Percentiles rank a stretch among this genome's conserved stretches.
Conservation (phyloP, 768 basidiomycete genomes). For the Pseudohyphozyma bogoriensis region DNA sequence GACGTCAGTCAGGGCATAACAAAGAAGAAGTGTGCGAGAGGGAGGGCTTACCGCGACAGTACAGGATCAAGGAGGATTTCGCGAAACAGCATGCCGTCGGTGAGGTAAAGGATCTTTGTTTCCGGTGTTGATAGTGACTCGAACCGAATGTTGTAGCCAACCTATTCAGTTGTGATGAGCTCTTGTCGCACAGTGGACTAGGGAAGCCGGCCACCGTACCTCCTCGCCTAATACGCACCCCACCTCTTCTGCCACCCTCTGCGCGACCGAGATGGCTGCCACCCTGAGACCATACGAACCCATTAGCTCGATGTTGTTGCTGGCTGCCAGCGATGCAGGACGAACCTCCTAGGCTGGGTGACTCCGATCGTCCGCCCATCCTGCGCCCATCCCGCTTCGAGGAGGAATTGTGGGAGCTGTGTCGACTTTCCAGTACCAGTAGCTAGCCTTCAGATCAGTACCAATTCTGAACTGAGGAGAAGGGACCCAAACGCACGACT, state of each 20-base stretch:
- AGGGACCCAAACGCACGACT: too few species aligned
- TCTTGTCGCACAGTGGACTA: too few species aligned
- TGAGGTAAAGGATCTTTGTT: constrained; percentile 89
- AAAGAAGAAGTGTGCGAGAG: not conserved
- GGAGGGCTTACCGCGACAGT: constrained; percentile 56
- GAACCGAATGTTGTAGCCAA: constrained; percentile 94
- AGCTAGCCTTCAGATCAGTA: too few species aligned
- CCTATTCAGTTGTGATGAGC: too few species aligned
- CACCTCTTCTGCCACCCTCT: constrained; percentile 82
- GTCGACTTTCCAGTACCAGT: constrained; percentile 98
- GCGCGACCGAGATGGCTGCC: constrained; percentile 88
- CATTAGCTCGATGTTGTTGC: constrained; percentile 59
- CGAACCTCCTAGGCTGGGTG: constrained; percentile 71
- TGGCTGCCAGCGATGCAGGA: constrained; percentile 40
- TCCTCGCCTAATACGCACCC: constrained; percentile 81
- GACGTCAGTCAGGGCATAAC: not conserved
- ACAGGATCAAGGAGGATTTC: constrained; percentile 76
- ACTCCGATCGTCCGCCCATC: constrained; percentile 79
- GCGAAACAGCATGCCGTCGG: constrained; percentile 89
- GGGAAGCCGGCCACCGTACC: too few species aligned
- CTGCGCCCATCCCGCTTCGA: constrained; percentile 83
- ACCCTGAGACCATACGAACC: constrained; percentile 88
- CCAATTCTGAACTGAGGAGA: too few species aligned
- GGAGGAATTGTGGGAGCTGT: constrained; percentile 88
- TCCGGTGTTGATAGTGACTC: constrained; percentile 82